These are phyloP conservation scores for Groenewaldozyma tartarivorans DNA, from an alignment of 805 yeast genomes.

Conservation along the genomic window DNA sequence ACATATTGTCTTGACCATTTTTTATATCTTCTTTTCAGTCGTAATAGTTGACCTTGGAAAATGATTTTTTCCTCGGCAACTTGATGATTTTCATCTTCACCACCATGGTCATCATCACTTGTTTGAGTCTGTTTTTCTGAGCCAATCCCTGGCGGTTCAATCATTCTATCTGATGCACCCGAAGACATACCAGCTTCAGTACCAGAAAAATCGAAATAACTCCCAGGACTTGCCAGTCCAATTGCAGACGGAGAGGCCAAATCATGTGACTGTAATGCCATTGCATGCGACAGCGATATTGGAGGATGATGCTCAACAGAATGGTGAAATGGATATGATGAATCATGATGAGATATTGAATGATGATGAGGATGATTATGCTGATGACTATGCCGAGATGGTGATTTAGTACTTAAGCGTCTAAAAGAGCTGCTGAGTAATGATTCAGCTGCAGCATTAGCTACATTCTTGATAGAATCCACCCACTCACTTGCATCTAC, in stretches of 20 bases:
- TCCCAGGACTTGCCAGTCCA: not conserved
- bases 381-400: not conserved
- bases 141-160: not conserved
- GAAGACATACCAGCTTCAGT: slow-evolving; percentile 14
- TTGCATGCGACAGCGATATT: not conserved
- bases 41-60: slow-evolving; percentile 33
- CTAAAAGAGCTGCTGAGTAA: slow-evolving; percentile 13
- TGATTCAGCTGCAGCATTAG: slow-evolving; percentile 12
- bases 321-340: not conserved
- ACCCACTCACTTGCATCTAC: slow-evolving; percentile 26
- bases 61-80: slow-evolving; percentile 22
- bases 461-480: slow-evolving; percentile 18
- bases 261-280: not conserved
- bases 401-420: slow-evolving; percentile 5
- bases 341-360: not conserved
- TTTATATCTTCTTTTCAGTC: slow-evolving; percentile 35
- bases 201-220: slow-evolving; percentile 11
- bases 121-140: not conserved
- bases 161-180: slow-evolving; percentile 2
- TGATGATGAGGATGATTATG: no score
- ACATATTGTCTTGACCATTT: slow-evolving; percentile 41
- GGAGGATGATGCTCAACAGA: not conserved
- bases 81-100: not conserved
- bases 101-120: not conserved
- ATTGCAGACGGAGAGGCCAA: not conserved